Evolutionary conservation across 305 asterid genomes (phyloP).

Genomic region (Solanum hybrid): DNA sequence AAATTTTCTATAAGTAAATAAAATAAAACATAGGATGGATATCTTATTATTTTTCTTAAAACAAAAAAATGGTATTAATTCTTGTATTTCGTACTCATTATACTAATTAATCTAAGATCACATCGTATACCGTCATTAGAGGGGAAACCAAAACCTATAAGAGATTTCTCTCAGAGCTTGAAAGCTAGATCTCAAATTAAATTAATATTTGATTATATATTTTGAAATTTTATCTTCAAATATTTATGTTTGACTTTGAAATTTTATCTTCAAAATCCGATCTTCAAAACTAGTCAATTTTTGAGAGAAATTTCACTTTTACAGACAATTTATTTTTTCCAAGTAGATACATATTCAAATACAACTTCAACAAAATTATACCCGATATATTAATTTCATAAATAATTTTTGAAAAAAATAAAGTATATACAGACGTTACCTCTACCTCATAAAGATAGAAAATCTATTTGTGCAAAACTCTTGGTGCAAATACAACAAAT

Average conservation of each 20-base stretch:
- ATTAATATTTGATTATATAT: neutral
- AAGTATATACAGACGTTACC: fast-evolving
- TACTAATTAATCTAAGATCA: neutral
- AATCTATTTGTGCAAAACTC: too few species aligned
- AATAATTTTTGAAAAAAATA: neutral
- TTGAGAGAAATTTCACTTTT: neutral
- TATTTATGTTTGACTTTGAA: neutral
- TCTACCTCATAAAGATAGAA: neutral
- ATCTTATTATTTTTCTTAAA: neutral
- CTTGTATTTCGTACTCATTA: neutral
- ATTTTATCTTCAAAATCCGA: neutral
- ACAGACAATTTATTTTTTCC: neutral
- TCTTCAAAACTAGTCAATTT: neutral
- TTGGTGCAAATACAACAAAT: neutral
- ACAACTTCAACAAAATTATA: neutral
- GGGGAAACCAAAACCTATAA: neutral
- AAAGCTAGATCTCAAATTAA: neutral
- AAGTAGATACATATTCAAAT: neutral
- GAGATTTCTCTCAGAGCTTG: neutral
- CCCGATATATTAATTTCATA: neutral
- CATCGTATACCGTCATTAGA: neutral
- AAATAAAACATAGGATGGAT: neutral
- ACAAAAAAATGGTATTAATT: neutral
- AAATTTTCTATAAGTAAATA: neutral
- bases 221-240: neutral